Percentiles rank a stretch among this genome's conserved stretches.
phyloP scores from a whole-genome alignment of 2,329 filamentous ascomycete genomes.

The Microsporum canis region DNA sequence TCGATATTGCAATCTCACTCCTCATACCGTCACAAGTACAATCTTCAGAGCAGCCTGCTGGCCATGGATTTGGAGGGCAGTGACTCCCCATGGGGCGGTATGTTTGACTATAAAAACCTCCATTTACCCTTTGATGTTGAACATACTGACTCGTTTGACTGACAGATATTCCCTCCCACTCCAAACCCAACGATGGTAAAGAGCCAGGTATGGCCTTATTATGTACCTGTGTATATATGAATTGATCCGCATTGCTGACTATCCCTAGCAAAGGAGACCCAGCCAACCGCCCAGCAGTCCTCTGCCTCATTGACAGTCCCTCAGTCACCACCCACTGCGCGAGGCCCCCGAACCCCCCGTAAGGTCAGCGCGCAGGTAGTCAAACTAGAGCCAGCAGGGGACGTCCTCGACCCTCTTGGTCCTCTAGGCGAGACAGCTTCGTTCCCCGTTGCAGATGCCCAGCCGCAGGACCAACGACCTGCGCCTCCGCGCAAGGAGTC shows the following conservation, averaged over 20 bases:
- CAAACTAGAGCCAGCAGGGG: conserved; percentile 51
- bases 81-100: conserved; percentile 42
- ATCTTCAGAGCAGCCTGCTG: not conserved
- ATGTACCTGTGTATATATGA: not conserved
- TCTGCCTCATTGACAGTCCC: conserved; percentile 30
- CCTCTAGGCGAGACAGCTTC: conserved; percentile 40
- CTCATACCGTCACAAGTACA: not conserved
- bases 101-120: conserved; percentile 17
- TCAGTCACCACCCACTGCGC: conserved; percentile 38
- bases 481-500: conserved; percentile 51
- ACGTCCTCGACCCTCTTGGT: conserved; percentile 51
- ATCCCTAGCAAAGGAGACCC: conserved; percentile 10
- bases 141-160: not conserved
- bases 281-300: conserved; percentile 16
- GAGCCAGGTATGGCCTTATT: conserved; percentile 16
- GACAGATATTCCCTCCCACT: conserved; percentile 38
- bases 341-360: conserved; percentile 43
- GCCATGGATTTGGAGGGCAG: conserved; percentile 33
- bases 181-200: conserved; percentile 20
- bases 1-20: not conserved
- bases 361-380: conserved; percentile 51
- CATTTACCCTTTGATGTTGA: not conserved
- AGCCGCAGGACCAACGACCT: conserved; percentile 41
- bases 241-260: not conserved
- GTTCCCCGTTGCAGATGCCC: conserved; percentile 21